Conservation (phyloP, 2,329 filamentous ascomycete genomes). For the Incumbomyces delicatus region DNA sequence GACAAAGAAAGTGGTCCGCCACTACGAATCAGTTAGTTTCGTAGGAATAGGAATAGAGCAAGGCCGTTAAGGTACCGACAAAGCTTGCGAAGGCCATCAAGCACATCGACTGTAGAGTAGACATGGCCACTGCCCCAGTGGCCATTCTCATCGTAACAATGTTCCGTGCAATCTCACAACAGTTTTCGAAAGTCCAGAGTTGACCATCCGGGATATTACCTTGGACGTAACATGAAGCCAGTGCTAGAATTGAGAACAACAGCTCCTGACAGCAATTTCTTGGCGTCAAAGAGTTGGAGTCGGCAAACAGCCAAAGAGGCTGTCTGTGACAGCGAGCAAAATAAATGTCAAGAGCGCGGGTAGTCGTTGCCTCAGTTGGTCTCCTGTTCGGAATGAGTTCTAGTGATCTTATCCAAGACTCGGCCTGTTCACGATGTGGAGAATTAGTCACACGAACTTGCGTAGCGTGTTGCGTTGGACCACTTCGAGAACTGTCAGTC, state of each 20-base stretch:
- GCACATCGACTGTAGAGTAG: no score
- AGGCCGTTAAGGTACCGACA: no score
- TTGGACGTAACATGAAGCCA: constrained; percentile 26
- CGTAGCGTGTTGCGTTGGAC: neutral
- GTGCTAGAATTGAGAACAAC: constrained; percentile 26
- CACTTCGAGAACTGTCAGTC: neutral
- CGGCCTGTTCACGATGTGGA: neutral
- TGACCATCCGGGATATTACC: no score
- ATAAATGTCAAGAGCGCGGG: constrained; percentile 25
- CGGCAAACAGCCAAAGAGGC: constrained; percentile 30
- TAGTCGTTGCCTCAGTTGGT: no score
- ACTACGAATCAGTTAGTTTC: no score
- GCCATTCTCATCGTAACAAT: constrained; percentile 25
- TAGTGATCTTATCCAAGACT: neutral
- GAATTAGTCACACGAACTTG: neutral
- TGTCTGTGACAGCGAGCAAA: constrained; percentile 30
- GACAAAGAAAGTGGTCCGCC: no score
- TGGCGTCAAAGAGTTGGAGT: constrained; percentile 24
- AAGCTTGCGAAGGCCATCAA: no score
- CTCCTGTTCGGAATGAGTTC: neutral
- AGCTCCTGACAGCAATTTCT: constrained; percentile 26
- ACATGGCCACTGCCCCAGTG: constrained; percentile 43
- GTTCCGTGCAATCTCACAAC: no score
- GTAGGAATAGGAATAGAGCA: no score
- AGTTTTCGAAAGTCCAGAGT: no score